Evolutionary conservation across 2,329 filamentous ascomycete species (phyloP).

Genomic region (Colletotrichum ledebouriae): DNA sequence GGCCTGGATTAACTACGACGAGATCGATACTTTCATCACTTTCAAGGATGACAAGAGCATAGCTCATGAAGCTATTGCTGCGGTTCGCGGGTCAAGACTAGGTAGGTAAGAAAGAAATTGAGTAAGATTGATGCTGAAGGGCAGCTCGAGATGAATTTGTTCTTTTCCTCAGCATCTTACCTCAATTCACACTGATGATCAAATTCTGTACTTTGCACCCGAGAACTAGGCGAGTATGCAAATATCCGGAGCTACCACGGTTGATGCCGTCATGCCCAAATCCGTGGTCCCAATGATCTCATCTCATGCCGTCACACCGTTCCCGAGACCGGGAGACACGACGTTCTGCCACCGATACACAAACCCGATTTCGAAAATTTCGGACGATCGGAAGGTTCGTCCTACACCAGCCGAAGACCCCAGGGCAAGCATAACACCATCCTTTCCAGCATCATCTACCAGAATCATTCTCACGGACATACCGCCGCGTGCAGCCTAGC

Average conservation of each 20-base stretch:
- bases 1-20: background rate
- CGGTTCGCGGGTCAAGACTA: background rate
- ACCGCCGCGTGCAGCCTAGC: slow-evolving; percentile 6
- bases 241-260: no score
- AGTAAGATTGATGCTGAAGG: no score
- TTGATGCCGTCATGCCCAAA: background rate
- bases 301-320: background rate
- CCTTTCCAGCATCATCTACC: background rate
- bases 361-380: background rate
- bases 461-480: background rate
- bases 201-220: no score
- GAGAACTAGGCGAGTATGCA: no score
- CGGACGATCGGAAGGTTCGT: slow-evolving; percentile 3
- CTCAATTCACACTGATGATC: no score
- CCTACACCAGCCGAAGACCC: background rate
- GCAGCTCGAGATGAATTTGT: no score
- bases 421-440: background rate
- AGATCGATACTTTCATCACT: background rate
- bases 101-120: no score
- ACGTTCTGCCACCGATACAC: background rate
- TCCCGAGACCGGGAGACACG: slow-evolving; percentile 8
- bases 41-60: background rate
- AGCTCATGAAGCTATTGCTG: background rate
- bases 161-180: no score
- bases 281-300: background rate